Base-by-base conservation (phyloP, 768 basidiomycete genomes). In the Suillus subluteus region DNA sequence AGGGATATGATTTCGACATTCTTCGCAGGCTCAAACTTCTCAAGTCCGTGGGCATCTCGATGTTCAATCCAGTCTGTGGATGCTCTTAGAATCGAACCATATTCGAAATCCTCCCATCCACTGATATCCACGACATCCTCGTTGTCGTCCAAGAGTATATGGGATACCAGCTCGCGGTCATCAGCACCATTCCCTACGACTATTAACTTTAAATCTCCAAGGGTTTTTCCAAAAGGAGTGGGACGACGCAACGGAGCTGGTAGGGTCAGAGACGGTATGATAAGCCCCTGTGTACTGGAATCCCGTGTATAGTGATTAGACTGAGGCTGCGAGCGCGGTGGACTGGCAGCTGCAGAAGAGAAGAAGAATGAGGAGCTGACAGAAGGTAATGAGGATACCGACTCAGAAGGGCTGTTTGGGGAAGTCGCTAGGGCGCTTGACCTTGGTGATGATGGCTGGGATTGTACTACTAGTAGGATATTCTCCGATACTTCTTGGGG, bases 281-380 rank as follows among this genome's bases (percentile, higher is more conserved):
- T 86, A 64, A 91, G 82, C 67, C 86, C 86, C 70, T 83, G 82
- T 69, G 83, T 81, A 40, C 40, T 61, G 13, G 74, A 75, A 35
- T 82, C 80, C 63, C 73, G 75, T 67, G 69, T 70, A 68, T 32
- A 32, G 54, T 77, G 77, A 64, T 83, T 82, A 4, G 79, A 79
- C 23, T 81, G 82, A 26, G 80, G 75, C 40, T 83, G 82, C 0
- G 80, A 78, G 58, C 86, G 88, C 0, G 85, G 87, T 3, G 87
- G 90, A 68, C 88, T 90, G 1, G 86, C 86, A 15, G 88, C 88
- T 0, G 85, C 88, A 12, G 90, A 91, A 40, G 89, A 91, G 79
- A 91, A 91, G 79, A 92, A 90, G 82, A 91, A 91, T 1, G 89
- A 90, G 2, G 89, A 91, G 21, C 87, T 85, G 15, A 91, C 86